Evolutionary conservation across 306 rosid species (phyloP), one percentile per base, ranked within the genome.

Genomic region (Cucumis hystrix): DNA sequence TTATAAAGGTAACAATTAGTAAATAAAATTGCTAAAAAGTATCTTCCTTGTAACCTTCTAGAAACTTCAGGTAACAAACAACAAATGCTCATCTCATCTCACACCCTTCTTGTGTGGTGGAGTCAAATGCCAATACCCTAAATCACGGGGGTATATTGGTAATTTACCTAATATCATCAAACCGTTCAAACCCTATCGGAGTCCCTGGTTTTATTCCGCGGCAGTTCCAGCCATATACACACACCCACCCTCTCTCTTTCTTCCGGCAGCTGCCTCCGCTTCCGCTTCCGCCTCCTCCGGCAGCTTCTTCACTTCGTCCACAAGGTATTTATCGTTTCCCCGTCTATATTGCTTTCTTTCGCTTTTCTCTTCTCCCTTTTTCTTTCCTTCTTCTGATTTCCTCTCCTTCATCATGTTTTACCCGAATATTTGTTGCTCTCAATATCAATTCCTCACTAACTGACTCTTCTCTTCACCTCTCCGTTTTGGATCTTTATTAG

Each of bases 111-210:
- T 47, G 54, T 47, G 54, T 6, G 20, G 20, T 15, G 57, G 57
- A 16, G 20, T 52, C 20, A 52, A 52, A 16, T 52, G 57, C 6
- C 57, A 16, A 16, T 52, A 16, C 9, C 3, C 57, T 17, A 52
- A 16, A 5, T 52, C 57, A 16, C 57, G 6, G 57, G 57, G 57
- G 57, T 8, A 0, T 52, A 52, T 52, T 1, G 1, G 20, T 52
- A 52, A 5, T 52, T 52, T 52, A 52, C 1, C 3, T 17, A 52
- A 16, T 52, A 52, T 2, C 57, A 52, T 52, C 55, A 16, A 52
- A 52, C 57, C 57, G 39, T 51, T 52, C 45, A 73, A 73, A 73
- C 77, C 77, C 77, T 73, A 73, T 73, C 62, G 62, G 45, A 51
- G 47, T 8, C 40, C 4, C 45, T 72, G 45, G 21, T 30, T 73